Base-by-base conservation (phyloP, 2,329 filamentous ascomycete species). In the Venturia nashicola region DNA sequence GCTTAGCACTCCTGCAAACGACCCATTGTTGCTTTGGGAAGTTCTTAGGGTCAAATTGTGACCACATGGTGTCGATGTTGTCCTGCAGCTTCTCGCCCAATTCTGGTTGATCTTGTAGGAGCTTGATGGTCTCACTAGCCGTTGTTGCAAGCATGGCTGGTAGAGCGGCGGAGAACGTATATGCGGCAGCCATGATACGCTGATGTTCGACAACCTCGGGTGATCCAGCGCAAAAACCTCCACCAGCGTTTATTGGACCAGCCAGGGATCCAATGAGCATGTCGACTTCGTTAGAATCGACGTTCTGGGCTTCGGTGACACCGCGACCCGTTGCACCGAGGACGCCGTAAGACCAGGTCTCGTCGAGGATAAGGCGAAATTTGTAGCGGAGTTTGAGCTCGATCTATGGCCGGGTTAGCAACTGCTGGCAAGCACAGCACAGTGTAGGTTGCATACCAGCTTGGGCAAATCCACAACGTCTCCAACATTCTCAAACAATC, bases 341-440 rank as follows among this genome's bases (percentile, higher is more conserved):
- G 20, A 97, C 89, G 66, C 93, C 95, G 73, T 97, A 99, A 0
- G 92, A 97, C 88, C 90, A 96, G 1, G 92, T 96, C 79, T 99
- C 94, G 74, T 99, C 94, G 44, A 99, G 86, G 68, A 97, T 96
- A 64, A 99, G 84, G 70, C 94, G 91, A 80, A 97, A 99, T 78
- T 97, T 99, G 83, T 97, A 97, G 74, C 89, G 90, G 69, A 92
- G 86, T 77, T 97, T 97, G 69, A 99, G 82, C 73, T 96, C 93
- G 67, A 97, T 82, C 88, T 90, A 68, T 4, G 12, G 18, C 60
- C 20, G 14, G 8, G 64, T 65, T 57, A 65, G 63, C 5, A 40
- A 39, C 16, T 23, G 20, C 36, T 61, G 32, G 11, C 12, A 16
- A n/a, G 66, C 48, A 51, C 42, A 34, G 42, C 59, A 5, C 36